Base-by-base conservation (phyloP, 208 protist species). In the Acanthamoeba lenticulata region DNA sequence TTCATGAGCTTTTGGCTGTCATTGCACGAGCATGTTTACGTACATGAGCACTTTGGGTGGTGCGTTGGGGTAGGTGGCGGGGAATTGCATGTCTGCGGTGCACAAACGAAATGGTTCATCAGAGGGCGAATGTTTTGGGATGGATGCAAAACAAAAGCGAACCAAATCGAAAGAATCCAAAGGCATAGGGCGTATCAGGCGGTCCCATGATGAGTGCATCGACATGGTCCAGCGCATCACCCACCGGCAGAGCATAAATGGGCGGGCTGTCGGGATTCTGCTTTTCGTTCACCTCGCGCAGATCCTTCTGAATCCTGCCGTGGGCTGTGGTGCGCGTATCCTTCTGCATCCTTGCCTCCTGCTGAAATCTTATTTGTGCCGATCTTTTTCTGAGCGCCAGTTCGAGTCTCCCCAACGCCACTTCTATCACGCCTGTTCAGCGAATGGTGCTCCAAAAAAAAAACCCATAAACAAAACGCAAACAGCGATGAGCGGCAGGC, bases 161-260 rank as follows among this genome's bases (percentile, higher is more conserved):
- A 95, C 91, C 94, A 79, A 95, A 95, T 7, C 91, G 62, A 88
- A 95, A 93, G 86, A 95, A 95, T n/a, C 94, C 94, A 94, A 94
- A 93, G 6, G 72, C 57, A 42, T 95, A 95, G 13, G 94, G 94
- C 3, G 94, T 95, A 5, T 95, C 94, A 27, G 90, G 94, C 0
- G 94, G 94, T 13, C 94, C 94, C 49, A 95, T 74, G 42, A 95
- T 95, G 74, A 95, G 57, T 5, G 94, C 94, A 49, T 95, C 92
- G 1, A 90, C 65, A 40, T 94, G 92, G 38, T 94, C 92, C 15
- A 94, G 36, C 29, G 79, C 13, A 38, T 94, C 92, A 7, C 67
- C 92, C 0, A 94, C 67, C 4, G 92, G 92, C 55, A 72, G 79
- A 29, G 79, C 79, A 89, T 42, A 90, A 34, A 94, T 94, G 4